These are phyloP conservation scores for Panaeolus papilionaceus DNA, from an alignment of 768 basidiomycete genomes.

Conservation along the genomic window DNA sequence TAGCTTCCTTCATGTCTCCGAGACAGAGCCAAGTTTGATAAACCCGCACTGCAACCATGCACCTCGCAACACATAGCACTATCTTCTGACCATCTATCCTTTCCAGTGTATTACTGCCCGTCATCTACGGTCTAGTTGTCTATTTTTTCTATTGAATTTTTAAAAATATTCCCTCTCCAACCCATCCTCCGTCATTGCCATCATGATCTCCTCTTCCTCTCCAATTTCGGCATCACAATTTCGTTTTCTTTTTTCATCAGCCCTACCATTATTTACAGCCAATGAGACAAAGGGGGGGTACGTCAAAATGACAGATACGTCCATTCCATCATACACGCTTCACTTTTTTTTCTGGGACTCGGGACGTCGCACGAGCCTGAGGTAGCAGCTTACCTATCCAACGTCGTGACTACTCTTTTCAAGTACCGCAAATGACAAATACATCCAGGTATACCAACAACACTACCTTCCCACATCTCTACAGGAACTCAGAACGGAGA, in stretches of 20 bases:
- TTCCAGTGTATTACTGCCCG: not conserved
- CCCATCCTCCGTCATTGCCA: not conserved
- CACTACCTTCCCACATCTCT: not conserved
- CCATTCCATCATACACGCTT: conserved; percentile 8
- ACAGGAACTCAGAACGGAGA: not conserved
- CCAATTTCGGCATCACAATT: not conserved
- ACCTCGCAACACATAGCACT: not conserved
- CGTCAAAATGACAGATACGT: not conserved
- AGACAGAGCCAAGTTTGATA: conserved; percentile 1
- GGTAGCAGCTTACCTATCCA: not conserved
- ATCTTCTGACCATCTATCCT: not conserved
- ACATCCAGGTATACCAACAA: not conserved
- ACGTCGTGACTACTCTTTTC: not conserved
- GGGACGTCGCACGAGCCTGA: not conserved
- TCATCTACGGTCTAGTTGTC: not conserved
- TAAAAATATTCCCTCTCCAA: not conserved
- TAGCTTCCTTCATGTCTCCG: not conserved
- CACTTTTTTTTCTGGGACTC: not conserved
- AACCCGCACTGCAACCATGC: conserved; percentile 2
- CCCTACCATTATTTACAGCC: not conserved
- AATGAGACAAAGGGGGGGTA: conserved; percentile 1
- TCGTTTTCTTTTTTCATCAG: not conserved
- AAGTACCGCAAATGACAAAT: not conserved
- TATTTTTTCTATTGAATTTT: not conserved
- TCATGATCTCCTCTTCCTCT: not conserved